Base-by-base conservation (phyloP, 129 eudicot genomes). In the Lactuca sativa region DNA sequence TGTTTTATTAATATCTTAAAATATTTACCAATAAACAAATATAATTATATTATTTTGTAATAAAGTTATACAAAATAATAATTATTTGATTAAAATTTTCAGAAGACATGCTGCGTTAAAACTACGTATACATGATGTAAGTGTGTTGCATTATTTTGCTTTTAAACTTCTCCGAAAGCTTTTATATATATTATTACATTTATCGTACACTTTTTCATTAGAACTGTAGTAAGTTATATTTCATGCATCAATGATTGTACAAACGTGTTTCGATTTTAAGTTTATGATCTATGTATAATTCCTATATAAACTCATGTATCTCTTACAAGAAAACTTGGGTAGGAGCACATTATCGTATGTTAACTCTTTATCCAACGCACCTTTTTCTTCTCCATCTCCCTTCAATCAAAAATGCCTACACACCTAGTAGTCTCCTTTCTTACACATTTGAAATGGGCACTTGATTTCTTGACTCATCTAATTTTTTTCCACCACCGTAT, bases 361-460 rank as follows among this genome's bases (percentile, higher is more conserved):
- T n/a, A 14, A 15, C 30, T 53, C 58, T 53, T 53, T 53, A 53
- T 17, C 58, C 58, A 5, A 4, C 30, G 5, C 58, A 6, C 58
- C 9, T 25, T 25, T 17, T 6, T 17, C 25, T 53, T 53, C 8
- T 17, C 3, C 8, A 53, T 53, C 30, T 53, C 56, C n/a, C 56
- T 51, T 51, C 30, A 53, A 53, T 53, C 9, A 53, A 16, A 5
- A 53, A 53, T 53, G 58, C 58, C 25, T 14, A 53, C 58, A 53
- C 5, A n/a, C 58, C 10, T 53, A 53, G 58, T 53, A 53, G 30
- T 53, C 18, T 53, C 58, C 4, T 53, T 53, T 16, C 30, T 53
- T 5, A 53, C 58, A 9, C 58, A 53, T 61, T 25, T 70, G 9
- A 70, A 62, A 63, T 77, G 75, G 75, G 59, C 49, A 13, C n/a